phyloP scores from a whole-genome alignment of 352 stramenopile genomes.

The Plasmopara viticola region DNA sequence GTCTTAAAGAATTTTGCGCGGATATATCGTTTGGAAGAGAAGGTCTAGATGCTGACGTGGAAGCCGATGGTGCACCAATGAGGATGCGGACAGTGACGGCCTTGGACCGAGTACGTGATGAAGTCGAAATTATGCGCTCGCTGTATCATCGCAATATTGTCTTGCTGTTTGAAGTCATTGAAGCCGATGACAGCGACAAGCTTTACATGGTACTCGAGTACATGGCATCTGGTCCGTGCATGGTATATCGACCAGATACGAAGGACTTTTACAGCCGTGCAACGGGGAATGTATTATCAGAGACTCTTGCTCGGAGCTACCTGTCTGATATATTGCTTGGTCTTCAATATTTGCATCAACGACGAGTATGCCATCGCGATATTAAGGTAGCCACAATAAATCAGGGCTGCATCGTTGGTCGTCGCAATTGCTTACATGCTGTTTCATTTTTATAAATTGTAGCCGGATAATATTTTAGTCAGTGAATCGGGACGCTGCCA shows the following conservation, averaged over 20 bases:
- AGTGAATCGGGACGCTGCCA: conserved; percentile 75
- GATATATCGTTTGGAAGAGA: conserved; percentile 1
- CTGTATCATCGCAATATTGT: conserved; percentile 89
- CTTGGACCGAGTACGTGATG: conserved; percentile 70
- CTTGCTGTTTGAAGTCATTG: conserved; percentile 88
- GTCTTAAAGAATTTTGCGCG: conserved; percentile 74
- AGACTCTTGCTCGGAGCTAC: conserved; percentile 60
- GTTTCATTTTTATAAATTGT: conserved; percentile 3
- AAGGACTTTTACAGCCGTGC: conserved; percentile 67
- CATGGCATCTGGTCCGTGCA: conserved; percentile 77
- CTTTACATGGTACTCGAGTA: conserved; percentile 85
- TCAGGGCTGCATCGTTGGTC: not conserved
- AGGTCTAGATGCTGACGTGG: not conserved
- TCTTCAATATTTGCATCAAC: conserved; percentile 72
- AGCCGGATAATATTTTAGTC: conserved; percentile 86
- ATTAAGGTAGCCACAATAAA: conserved; percentile 57
- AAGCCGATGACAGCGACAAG: conserved; percentile 68
- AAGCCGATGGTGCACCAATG: conserved; percentile 6
- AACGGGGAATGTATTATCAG: conserved; percentile 43
- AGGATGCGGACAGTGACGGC: conserved; percentile 73
- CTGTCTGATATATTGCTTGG: conserved; percentile 70
- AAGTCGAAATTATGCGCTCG: conserved; percentile 84
- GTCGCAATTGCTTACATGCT: conserved; percentile 4
- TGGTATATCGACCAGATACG: conserved; percentile 63
- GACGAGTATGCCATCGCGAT: conserved; percentile 81